phyloP scores from a whole-genome alignment of 2,329 filamentous ascomycete species.

The Nigrospora sphaerica region DNA sequence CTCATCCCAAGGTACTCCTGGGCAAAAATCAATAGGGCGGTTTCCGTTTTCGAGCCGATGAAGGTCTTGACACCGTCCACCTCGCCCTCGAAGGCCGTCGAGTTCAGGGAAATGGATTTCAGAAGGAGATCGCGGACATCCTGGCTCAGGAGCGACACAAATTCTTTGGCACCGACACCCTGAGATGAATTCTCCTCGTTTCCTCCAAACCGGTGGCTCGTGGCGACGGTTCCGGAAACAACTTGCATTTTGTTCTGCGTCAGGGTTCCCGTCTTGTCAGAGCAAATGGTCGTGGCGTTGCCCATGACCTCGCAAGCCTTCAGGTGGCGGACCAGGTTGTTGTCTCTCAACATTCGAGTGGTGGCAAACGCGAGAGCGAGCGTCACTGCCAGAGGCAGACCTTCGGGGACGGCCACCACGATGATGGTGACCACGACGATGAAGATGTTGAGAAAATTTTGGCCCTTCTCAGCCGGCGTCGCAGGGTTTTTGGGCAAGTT shows the following conservation, averaged over 20 bases:
- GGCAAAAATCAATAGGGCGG: slow-evolving; percentile 64
- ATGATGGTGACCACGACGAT: slow-evolving; percentile 76
- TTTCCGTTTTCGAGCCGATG: slow-evolving; percentile 73
- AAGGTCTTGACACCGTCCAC: slow-evolving; percentile 60
- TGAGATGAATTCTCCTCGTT: slow-evolving; percentile 6
- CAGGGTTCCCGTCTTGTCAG: slow-evolving; percentile 61
- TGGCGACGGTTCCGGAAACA: slow-evolving; percentile 53
- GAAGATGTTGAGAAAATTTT: slow-evolving; percentile 68
- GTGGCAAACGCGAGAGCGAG: slow-evolving; percentile 71
- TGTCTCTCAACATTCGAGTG: slow-evolving; percentile 69
- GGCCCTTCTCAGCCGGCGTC: slow-evolving; percentile 66
- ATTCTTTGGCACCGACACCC: slow-evolving; percentile 37
- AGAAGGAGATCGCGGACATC: slow-evolving; percentile 46
- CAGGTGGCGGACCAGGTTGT: slow-evolving; percentile 69
- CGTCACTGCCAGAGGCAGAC: slow-evolving; percentile 70
- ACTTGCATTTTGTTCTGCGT: slow-evolving; percentile 66
- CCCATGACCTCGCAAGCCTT: slow-evolving; percentile 79
- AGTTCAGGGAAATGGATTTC: slow-evolving; percentile 58
- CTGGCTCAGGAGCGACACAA: slow-evolving; percentile 35
- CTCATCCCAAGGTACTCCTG: slow-evolving; percentile 61
- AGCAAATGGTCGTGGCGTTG: slow-evolving; percentile 66
- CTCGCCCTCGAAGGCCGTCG: slow-evolving; percentile 70
- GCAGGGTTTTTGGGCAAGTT: slow-evolving; percentile 47
- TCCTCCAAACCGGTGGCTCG: slow-evolving; percentile 44
- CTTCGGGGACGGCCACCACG: slow-evolving; percentile 73